Evolutionary conservation across 2,329 filamentous ascomycete genomes (phyloP).

Genomic region (Cryoendolithus antarcticus): DNA sequence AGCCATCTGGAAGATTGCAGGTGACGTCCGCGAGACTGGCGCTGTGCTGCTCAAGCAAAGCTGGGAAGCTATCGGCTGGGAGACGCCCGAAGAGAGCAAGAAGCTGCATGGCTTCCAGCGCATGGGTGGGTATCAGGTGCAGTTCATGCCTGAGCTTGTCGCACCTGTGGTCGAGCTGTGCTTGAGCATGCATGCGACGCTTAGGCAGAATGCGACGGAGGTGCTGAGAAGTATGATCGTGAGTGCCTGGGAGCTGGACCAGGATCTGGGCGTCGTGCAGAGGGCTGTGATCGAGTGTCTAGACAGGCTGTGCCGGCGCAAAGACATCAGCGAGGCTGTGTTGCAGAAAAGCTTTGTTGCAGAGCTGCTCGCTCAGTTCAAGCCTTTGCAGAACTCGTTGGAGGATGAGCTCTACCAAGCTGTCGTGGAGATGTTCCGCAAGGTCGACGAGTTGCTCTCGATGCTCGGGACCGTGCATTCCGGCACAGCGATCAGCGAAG

Average conservation of each 20-base stretch:
- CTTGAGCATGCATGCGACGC: slow-evolving; percentile 83
- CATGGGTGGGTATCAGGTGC: slow-evolving; percentile 94
- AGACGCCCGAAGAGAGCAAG: slow-evolving; percentile 68
- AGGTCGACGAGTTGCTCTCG: slow-evolving; percentile 81
- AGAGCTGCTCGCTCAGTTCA: slow-evolving; percentile 73
- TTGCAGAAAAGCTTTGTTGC: slow-evolving; percentile 85
- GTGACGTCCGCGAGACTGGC: slow-evolving; percentile 84
- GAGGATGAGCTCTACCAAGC: slow-evolving; percentile 66
- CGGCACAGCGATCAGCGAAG: slow-evolving; percentile 54
- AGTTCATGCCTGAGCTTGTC: slow-evolving; percentile 88
- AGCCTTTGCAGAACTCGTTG: slow-evolving; percentile 50
- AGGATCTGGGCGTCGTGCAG: slow-evolving; percentile 82
- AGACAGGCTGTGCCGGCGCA: slow-evolving; percentile 68
- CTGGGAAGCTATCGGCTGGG: slow-evolving; percentile 97
- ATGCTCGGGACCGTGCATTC: slow-evolving; percentile 82
- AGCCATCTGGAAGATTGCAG: slow-evolving; percentile 97
- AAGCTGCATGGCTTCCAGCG: slow-evolving; percentile 64
- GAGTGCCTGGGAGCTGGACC: slow-evolving; percentile 95
- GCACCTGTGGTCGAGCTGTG: slow-evolving; percentile 87
- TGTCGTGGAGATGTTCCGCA: slow-evolving; percentile 66
- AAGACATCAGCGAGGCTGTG: slow-evolving; percentile 75
- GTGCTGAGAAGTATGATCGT: slow-evolving; percentile 97
- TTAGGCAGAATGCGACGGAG: slow-evolving; percentile 81
- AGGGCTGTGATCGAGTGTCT: slow-evolving; percentile 94
- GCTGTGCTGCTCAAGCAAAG: slow-evolving; percentile 72